Conservation (phyloP, 2,329 filamentous ascomycete genomes). For the Colletotrichum gloeosporioides region DNA sequence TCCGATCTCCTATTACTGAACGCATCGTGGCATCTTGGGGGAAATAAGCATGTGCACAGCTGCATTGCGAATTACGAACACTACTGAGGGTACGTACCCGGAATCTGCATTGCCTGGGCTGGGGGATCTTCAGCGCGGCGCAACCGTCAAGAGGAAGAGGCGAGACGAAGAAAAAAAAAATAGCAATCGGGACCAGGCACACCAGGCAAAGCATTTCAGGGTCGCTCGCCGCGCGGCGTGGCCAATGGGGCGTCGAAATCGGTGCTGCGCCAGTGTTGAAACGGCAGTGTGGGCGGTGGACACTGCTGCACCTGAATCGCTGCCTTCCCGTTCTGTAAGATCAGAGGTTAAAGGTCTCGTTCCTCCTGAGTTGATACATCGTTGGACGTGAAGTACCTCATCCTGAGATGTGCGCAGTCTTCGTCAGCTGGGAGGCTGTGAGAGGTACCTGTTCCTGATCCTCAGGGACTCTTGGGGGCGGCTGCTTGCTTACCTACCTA, state of each 20-base stretch:
- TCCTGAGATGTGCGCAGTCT: not conserved
- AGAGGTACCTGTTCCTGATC: not conserved
- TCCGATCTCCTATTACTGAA: not conserved
- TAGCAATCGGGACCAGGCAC: not conserved
- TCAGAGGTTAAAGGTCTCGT: not conserved
- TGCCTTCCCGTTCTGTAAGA: not conserved
- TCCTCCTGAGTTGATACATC: not conserved
- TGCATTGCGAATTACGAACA: not conserved
- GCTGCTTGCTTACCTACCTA: not conserved
- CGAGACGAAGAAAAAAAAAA: not conserved
- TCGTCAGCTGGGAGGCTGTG: not conserved
- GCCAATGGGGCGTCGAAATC: not conserved
- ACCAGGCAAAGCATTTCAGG: not conserved
- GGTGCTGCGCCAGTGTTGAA: constrained; percentile 3
- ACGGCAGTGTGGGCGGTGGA: constrained; percentile 4
- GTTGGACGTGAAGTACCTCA: not conserved
- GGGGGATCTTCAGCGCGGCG: not conserved
- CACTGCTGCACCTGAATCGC: constrained; percentile 5
- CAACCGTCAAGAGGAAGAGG: not conserved
- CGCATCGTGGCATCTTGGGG: not conserved
- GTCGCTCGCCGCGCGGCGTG: not conserved
- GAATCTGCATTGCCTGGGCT: not conserved
- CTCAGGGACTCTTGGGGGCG: not conserved
- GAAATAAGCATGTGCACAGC: not conserved
- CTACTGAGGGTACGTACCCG: not conserved